A percentile compares a stretch with the other conserved stretches of the same genome.
These are phyloP conservation scores for Thermothielavioides terrestris DNA, from an alignment of 495 filamentous ascomycete genomes.

Conservation along the genomic window DNA sequence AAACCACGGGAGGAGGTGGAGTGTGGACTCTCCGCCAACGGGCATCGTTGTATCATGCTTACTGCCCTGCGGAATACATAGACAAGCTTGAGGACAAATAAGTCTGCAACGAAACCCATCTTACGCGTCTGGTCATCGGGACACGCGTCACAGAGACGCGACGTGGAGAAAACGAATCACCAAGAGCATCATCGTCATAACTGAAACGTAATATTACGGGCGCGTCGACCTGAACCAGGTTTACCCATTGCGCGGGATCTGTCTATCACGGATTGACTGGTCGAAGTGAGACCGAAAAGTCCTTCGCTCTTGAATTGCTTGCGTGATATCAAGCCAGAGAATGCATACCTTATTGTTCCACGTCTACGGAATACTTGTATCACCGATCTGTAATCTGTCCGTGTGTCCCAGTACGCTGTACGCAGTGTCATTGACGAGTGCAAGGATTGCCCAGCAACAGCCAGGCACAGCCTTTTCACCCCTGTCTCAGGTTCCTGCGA, in stretches of 20 bases:
- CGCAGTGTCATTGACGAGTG: neutral
- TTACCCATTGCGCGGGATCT: neutral
- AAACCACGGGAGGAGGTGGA: no score
- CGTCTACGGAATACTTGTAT: no score
- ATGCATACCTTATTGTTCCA: no score
- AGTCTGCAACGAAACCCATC: neutral
- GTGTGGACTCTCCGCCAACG: no score
- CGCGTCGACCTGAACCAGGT: neutral
- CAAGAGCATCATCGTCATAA: slow-evolving; percentile 5
- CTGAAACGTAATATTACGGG: slow-evolving; percentile 1
- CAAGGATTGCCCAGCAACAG: neutral
- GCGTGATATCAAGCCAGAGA: no score
- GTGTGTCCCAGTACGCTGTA: no score
- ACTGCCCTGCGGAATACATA: no score
- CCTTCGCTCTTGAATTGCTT: neutral
- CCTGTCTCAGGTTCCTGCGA: neutral
- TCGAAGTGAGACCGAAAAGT: neutral
- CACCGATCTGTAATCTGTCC: no score
- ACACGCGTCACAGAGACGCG: neutral
- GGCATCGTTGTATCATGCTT: neutral
- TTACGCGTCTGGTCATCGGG: no score
- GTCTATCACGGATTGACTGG: no score
- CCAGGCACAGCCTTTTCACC: neutral
- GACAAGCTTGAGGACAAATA: neutral
- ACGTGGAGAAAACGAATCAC: neutral